phyloP scores from a whole-genome alignment of 2,329 filamentous ascomycete genomes.

The Byssoonygena ceratinophila region DNA sequence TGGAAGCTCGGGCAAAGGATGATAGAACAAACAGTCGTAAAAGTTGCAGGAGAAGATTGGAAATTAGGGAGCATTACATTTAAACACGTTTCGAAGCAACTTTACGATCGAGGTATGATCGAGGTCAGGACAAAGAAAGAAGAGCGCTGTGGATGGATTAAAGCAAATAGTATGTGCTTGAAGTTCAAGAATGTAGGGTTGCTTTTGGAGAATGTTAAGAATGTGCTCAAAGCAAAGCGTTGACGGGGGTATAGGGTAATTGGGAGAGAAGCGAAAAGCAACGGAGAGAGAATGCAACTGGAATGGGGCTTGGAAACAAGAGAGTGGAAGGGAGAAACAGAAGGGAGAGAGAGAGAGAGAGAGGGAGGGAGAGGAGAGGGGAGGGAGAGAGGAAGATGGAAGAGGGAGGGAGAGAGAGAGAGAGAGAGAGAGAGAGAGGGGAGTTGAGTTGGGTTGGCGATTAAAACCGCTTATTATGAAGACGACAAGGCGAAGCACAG shows the following conservation, averaged over 20 bases:
- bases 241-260: background rate
- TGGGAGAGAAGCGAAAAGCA: background rate
- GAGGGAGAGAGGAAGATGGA: background rate
- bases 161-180: background rate
- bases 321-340: conserved; percentile 14
- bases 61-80: too few relatives aligned
- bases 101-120: too few relatives aligned
- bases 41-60: too few relatives aligned
- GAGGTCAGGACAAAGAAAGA: background rate
- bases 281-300: background rate
- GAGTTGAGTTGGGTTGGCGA: conserved; percentile 4
- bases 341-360: conserved; percentile 4
- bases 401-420: background rate
- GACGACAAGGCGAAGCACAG: conserved; percentile 3
- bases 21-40: too few relatives aligned
- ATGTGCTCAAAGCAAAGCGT: background rate
- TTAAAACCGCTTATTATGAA: conserved; percentile 1
- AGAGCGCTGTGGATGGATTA: background rate
- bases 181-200: conserved; percentile 7
- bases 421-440: background rate
- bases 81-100: too few relatives aligned
- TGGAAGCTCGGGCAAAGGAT: too few relatives aligned
- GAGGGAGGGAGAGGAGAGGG: background rate
- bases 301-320: conserved; percentile 11
- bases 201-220: background rate